Base-by-base conservation (phyloP, 495 filamentous ascomycete genomes). In the Penicillium manginii region DNA sequence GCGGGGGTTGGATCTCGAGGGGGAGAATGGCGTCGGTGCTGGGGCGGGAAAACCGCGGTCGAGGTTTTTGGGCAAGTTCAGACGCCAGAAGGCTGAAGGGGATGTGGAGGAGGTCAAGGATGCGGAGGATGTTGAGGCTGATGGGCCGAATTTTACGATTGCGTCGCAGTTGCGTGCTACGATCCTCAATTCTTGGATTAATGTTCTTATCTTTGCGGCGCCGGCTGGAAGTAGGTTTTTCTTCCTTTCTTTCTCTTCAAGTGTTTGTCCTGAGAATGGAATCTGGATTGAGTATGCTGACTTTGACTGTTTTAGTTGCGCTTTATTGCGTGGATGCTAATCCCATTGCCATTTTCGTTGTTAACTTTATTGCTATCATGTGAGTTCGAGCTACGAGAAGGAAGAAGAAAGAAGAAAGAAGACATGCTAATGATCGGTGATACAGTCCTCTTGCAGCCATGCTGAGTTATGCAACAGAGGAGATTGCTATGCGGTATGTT, bases 331-430 rank as follows among this genome's bases (percentile, higher is more conserved):
- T 85, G 26, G 52, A 79, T 19, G 75, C 84, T 23, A 77, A 81
- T 57, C 76, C 78, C 2, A 73, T 88, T 29, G 81, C 75, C 14
- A 81, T 92, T n/a, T 96, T 96, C 65, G 83, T 89, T 23, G 81
- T 94, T 63, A 96, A 96, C 74, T 96, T 96, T 67, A 83, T 94
- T 59, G 91, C 91, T 37, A 96, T 96, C 59, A 82, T 96, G 73
- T 76, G 68, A 45, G 73, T n/a, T 19, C 10, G 12, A 17, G 19
- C 45, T 11, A 29, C 26, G 26, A 29, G 26, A 29, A 29, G 6
- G 26, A 4, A 29, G 3, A 29, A 29, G 26, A 29, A 29, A 8
- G 26, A 29, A 29, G 7, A 29, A 29, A 1, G 26, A n/a, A n/a
- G n/a, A n/a, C 26, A 29, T 17, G 54, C 45, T 43, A 55, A 60